Evolutionary conservation across 495 filamentous ascomycete species (phyloP), one percentile per base, ranked within the genome.

Genomic region (Neurospora sp.): DNA sequence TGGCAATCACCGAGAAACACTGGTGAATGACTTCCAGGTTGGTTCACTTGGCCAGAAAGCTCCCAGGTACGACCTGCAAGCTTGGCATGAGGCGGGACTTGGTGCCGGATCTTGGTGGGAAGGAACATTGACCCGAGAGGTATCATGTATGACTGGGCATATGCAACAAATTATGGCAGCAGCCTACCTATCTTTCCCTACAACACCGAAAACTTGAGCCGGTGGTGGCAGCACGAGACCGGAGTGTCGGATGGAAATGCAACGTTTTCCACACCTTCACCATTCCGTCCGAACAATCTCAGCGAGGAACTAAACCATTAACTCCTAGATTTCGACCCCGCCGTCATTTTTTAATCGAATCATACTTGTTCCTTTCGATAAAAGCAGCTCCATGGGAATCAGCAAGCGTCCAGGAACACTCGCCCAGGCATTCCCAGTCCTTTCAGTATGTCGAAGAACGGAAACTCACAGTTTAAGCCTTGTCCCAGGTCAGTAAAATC

Each of bases 1-100:
- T 93, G 9, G 75, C 86, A 14, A 95, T 97, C 77, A 82, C 82
- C 41, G 91, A 92, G 81, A 84, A 87, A 82, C 93, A 96, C 82
- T 95, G 93, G 91, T 96, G 81, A 81, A 42, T 31, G 44, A 18
- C 69, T 10, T 46, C 18, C 42, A 46, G 10, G 20, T 54, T 23
- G 18, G 42, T 46, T 46, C 18, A 46, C 42, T 4, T 60, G 27
- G 14, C 14, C 6, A 16, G 14, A 37, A 31, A 35, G 12, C 54
- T 66, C 27, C 14, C 9, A 31, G 54, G 27, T 66, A 37, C 14
- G 14, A 35, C 14, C 54, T 35, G 5, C 23, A 66, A 66, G 54
- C 35, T 66, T 66, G 54, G 54, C 54, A 35, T 37, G 12, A 9
- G 23, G 27, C 54, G 14, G 12, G 12, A 9, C 54, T 16, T 66